These are phyloP conservation scores for Ramicandelaber brevisporus DNA, from an alignment of 192 early-diverging fungal genomes.

Conservation along the genomic window DNA sequence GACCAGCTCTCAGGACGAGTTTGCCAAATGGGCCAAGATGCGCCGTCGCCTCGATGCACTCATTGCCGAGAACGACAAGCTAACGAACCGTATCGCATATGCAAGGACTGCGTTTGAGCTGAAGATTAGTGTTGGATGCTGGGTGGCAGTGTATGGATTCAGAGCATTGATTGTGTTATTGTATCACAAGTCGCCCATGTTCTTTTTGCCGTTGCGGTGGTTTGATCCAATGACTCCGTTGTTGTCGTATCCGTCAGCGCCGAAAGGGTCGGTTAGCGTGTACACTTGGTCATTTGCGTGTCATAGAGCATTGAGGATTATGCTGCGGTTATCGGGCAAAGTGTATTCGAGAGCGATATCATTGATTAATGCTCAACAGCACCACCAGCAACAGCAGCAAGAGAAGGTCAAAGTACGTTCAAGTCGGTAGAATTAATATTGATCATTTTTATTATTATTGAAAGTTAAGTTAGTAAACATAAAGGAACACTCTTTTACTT, in stretches of 20 bases:
- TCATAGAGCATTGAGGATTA: constrained; percentile 26
- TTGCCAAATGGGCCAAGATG: constrained; percentile 79
- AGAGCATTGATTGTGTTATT: constrained; percentile 33
- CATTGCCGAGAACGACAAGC: constrained; percentile 37
- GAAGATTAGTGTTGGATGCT: constrained; percentile 42
- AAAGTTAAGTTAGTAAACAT: too few relatives aligned
- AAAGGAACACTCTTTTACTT: too few relatives aligned
- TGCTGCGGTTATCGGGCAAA: constrained; percentile 6
- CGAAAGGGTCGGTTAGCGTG: constrained; percentile 51
- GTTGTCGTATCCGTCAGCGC: constrained; percentile 44
- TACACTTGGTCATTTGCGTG: constrained; percentile 52
- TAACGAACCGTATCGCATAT: constrained; percentile 28
- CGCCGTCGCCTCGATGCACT: constrained; percentile 49
- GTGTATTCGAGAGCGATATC: not conserved
- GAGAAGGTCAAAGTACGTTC: too few relatives aligned
- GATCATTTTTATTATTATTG: too few relatives aligned
- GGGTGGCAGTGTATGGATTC: constrained; percentile 28
- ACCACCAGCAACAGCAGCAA: too few relatives aligned
- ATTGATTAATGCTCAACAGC: too few relatives aligned
- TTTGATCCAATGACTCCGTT: constrained; percentile 45
- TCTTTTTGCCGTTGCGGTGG: constrained; percentile 51
- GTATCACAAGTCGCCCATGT: constrained; percentile 40
- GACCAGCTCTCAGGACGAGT: constrained; percentile 65
- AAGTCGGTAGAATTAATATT: too few relatives aligned
- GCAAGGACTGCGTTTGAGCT: constrained; percentile 49